phyloP scores from a whole-genome alignment of 1,139 yeast species.

The Hemisphaericaspora xylofermentans region DNA sequence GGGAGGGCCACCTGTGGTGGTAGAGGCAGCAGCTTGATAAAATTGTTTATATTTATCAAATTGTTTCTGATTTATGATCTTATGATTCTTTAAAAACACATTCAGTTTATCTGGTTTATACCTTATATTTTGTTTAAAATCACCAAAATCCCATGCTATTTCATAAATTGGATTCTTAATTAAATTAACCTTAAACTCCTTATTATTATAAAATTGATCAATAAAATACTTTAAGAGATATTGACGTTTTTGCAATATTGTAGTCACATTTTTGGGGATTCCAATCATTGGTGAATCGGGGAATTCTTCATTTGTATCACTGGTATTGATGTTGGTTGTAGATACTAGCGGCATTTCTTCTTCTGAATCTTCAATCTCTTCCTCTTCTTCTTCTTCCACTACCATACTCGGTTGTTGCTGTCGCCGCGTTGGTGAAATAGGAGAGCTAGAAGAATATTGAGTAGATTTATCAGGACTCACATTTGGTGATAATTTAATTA shows the following conservation, averaged over 20 bases:
- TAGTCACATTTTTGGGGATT: slow-evolving; percentile 12
- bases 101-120: slow-evolving; percentile 15
- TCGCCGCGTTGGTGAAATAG: slow-evolving; percentile 2
- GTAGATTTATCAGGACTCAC: slow-evolving; percentile 11
- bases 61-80: slow-evolving; percentile 24
- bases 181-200: slow-evolving; percentile 26
- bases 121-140: slow-evolving; percentile 44
- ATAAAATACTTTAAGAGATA: slow-evolving; percentile 27
- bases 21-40: slow-evolving; percentile 22
- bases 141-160: slow-evolving; percentile 43
- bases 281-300: slow-evolving; percentile 4
- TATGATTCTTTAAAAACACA: slow-evolving; percentile 8
- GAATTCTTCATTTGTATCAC: not conserved
- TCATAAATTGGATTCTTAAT: slow-evolving; percentile 26
- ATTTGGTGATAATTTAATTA: not conserved
- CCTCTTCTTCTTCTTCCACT: slow-evolving; percentile 13
- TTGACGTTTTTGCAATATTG: slow-evolving; percentile 33
- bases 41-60: slow-evolving; percentile 31
- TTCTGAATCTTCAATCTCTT: slow-evolving; percentile 21
- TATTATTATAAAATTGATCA: slow-evolving; percentile 20
- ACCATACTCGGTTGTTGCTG: slow-evolving; percentile 1
- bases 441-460: slow-evolving; percentile 14
- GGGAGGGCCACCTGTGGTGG: too few relatives aligned
- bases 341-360: slow-evolving; percentile 16
- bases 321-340: too few relatives aligned